Percentiles rank a stretch among this genome's conserved stretches.
These are phyloP conservation scores for Streptanthus diversifolius DNA, from an alignment of 345 rosid species.

Conservation along the genomic window DNA sequence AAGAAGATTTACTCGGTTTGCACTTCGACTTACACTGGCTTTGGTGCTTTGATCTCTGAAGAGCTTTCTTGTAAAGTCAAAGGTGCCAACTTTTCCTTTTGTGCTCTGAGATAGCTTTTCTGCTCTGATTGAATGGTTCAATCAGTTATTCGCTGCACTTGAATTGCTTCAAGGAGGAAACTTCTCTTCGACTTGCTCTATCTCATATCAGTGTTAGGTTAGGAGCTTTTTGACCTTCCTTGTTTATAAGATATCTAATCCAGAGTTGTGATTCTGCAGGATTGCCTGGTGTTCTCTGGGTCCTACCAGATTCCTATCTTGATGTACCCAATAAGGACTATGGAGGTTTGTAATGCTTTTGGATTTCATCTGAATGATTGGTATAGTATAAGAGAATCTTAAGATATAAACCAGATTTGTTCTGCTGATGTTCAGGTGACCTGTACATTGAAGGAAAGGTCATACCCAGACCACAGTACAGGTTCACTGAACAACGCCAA, in stretches of 20 bases:
- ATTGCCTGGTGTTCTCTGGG: conserved; percentile 92
- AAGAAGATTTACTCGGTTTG: conserved; percentile 94
- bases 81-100: conserved; percentile 46
- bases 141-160: not conserved
- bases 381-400: not conserved
- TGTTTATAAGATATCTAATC: not conserved
- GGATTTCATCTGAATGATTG: not conserved
- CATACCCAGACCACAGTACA: conserved; percentile 77
- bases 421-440: conserved; percentile 54
- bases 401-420: not conserved
- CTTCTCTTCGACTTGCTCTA: not conserved
- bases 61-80: conserved; percentile 88
- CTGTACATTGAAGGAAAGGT: conserved; percentile 82
- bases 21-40: conserved; percentile 83
- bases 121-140: not conserved
- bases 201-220: not conserved
- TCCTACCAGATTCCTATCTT: conserved; percentile 88
- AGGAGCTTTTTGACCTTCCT: not conserved
- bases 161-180: not conserved
- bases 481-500: conserved; percentile 54
- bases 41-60: conserved; percentile 91
- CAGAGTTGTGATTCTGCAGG: conserved; percentile 39
- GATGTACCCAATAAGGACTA: conserved; percentile 97
- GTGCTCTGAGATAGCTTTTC: not conserved
- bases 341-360: conserved; percentile 57